A percentile compares a stretch with the other conserved stretches of the same genome.
Evolutionary conservation across 805 yeast species (phyloP).

Genomic region (Wickerhamomyces chambardii): DNA sequence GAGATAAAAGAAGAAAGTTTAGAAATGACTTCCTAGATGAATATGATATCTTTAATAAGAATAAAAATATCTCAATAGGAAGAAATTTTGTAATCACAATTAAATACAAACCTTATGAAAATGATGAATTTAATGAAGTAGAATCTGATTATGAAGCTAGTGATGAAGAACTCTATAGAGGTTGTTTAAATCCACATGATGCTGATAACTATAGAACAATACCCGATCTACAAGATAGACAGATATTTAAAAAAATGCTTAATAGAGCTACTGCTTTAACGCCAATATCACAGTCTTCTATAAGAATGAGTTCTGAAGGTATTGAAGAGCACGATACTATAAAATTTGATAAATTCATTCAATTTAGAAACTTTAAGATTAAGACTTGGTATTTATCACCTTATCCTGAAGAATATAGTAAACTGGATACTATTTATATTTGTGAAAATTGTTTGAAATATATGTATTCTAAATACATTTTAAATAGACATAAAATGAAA

Average conservation of each 20-base stretch:
- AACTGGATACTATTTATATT: constrained; percentile 81
- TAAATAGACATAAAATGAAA: constrained; percentile 83
- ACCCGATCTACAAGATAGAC: constrained; percentile 46
- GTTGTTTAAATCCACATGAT: constrained; percentile 49
- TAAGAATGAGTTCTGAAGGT: constrained; percentile 22
- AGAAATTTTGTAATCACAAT: neutral
- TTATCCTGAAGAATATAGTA: constrained; percentile 90
- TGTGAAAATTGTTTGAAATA: constrained; percentile 88
- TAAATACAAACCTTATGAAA: constrained; percentile 9
- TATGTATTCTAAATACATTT: constrained; percentile 84
- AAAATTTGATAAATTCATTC: constrained; percentile 37
- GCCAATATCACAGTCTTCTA: constrained; percentile 17
- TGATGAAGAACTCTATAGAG: constrained; percentile 55
- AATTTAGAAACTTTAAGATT: constrained; percentile 64
- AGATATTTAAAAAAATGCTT: constrained; percentile 33
- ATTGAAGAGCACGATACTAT: constrained; percentile 7
- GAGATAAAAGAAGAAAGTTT: constrained; percentile 13
- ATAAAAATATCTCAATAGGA: too few relatives aligned
- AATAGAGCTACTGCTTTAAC: constrained; percentile 23
- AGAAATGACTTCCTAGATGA: constrained; percentile 6
- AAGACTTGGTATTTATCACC: constrained; percentile 98
- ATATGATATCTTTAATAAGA: neutral
- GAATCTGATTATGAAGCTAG: constrained; percentile 2
- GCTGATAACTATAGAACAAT: constrained; percentile 52
- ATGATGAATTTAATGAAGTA: constrained; percentile 16